phyloP scores from a whole-genome alignment of 129 eudicot genomes.

The Escallonia herrerae region DNA sequence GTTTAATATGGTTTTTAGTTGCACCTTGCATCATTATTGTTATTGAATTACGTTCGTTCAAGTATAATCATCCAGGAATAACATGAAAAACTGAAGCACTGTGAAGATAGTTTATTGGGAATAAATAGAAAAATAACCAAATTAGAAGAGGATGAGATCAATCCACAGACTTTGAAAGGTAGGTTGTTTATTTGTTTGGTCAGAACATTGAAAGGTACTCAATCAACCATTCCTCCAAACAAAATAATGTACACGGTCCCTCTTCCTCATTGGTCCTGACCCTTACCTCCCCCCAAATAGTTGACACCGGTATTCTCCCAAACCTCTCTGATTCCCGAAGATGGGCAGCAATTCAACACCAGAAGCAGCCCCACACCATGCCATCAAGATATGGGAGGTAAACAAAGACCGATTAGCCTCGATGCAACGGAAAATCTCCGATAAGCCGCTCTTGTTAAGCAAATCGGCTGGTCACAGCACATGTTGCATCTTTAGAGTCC shows the following conservation, averaged over 20 bases:
- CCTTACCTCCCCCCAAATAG: no score
- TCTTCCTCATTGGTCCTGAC: no score
- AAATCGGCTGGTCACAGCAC: slow-evolving; percentile 56
- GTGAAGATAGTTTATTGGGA: no score
- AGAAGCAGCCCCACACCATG: slow-evolving; percentile 13
- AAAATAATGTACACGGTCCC: no score
- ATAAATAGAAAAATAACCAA: no score
- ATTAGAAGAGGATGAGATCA: background rate
- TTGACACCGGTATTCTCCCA: no score
- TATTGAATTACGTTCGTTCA: background rate
- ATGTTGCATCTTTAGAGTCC: slow-evolving; percentile 72
- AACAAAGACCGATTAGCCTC: slow-evolving; percentile 36
- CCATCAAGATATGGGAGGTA: slow-evolving; percentile 39
- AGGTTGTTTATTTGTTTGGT: no score
- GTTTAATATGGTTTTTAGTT: background rate
- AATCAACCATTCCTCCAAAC: no score
- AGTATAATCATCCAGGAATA: background rate
- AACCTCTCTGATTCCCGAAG: background rate
- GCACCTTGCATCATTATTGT: background rate
- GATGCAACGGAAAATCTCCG: slow-evolving; percentile 52
- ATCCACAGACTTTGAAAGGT: background rate
- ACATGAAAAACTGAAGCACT: background rate
- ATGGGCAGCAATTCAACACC: slow-evolving; percentile 4
- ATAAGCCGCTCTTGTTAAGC: slow-evolving; percentile 45
- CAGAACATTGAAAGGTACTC: background rate